Percentiles rank a stretch among this genome's conserved stretches.
Evolutionary conservation across 2,329 filamentous ascomycete species (phyloP).

Genomic region (Cladosporium sp.): DNA sequence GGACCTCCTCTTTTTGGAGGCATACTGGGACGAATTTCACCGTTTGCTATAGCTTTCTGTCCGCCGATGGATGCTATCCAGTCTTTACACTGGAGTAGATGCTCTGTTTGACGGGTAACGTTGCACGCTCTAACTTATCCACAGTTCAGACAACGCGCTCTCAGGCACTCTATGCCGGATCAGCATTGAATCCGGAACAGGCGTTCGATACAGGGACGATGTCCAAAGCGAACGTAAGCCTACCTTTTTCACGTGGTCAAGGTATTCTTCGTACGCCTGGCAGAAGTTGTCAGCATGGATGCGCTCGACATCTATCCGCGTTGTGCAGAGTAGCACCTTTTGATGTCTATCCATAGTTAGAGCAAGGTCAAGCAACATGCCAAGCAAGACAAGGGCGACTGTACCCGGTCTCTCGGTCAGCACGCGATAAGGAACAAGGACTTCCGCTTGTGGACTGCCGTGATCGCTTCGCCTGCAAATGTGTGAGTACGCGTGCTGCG

Average conservation of each 20-base stretch:
- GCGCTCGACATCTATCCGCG: background rate
- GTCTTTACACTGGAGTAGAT: constrained; percentile 43
- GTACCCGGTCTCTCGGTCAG: constrained; percentile 3
- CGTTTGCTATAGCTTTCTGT: constrained; percentile 31
- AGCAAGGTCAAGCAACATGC: background rate
- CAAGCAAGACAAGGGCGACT: background rate
- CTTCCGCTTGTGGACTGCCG: background rate
- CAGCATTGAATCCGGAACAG: background rate
- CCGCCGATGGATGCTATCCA: constrained; percentile 45
- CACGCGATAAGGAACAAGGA: background rate
- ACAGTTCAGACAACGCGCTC: constrained; percentile 46
- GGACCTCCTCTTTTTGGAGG: constrained; percentile 18
- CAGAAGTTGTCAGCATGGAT: background rate
- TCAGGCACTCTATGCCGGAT: constrained; percentile 27
- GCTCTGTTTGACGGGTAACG: constrained; percentile 49
- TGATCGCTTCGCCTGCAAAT: background rate
- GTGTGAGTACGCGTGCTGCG: background rate
- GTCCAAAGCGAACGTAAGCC: background rate
- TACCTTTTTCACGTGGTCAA: background rate
- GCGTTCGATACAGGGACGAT: too few relatives aligned
- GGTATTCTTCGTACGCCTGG: constrained; percentile 4
- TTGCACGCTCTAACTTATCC: constrained; percentile 49
- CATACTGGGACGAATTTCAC: constrained; percentile 17
- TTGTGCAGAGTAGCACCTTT: background rate
- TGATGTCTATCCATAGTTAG: background rate